Percentiles rank a stretch among this genome's conserved stretches.
These are phyloP conservation scores for Eucalyptus polyanthemos DNA, from an alignment of 345 rosid species.

Conservation along the genomic window DNA sequence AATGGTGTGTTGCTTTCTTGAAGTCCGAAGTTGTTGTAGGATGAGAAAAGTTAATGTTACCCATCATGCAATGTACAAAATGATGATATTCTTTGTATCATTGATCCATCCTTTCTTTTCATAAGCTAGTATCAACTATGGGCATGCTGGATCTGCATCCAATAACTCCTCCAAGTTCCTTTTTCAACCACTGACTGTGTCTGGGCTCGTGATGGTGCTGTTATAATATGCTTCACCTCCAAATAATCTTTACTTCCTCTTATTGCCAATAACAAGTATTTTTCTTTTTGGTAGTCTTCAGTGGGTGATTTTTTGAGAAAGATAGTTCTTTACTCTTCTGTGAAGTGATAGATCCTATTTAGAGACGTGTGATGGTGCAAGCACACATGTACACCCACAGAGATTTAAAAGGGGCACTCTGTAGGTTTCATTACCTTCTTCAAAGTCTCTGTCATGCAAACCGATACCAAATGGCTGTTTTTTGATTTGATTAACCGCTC, in stretches of 20 bases:
- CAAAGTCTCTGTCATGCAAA: background rate
- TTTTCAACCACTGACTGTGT: slow-evolving; percentile 2
- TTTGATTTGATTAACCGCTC: background rate
- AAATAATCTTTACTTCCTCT: slow-evolving; percentile 7
- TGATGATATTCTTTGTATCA: background rate
- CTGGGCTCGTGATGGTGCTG: slow-evolving; percentile 68
- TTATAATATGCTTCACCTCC: slow-evolving; percentile 69
- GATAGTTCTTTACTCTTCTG: background rate
- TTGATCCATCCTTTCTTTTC: background rate
- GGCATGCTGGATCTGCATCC: slow-evolving; percentile 5
- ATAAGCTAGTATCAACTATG: slow-evolving; percentile 22
- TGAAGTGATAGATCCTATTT: background rate
- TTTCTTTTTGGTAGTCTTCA: background rate
- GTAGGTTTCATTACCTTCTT: too few species aligned
- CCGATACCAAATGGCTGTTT: background rate
- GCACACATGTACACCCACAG: background rate
- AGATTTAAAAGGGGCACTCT: too few species aligned
- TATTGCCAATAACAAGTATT: background rate
- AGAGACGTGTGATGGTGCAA: background rate
- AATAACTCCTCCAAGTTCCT: background rate
- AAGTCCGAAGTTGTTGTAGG: background rate
- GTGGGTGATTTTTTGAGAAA: background rate
- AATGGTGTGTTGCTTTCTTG: slow-evolving; percentile 13
- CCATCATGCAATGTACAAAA: background rate
- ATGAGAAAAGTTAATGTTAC: background rate